phyloP scores from a whole-genome alignment of 345 rosid genomes.

The Hypericum androsaemum region DNA sequence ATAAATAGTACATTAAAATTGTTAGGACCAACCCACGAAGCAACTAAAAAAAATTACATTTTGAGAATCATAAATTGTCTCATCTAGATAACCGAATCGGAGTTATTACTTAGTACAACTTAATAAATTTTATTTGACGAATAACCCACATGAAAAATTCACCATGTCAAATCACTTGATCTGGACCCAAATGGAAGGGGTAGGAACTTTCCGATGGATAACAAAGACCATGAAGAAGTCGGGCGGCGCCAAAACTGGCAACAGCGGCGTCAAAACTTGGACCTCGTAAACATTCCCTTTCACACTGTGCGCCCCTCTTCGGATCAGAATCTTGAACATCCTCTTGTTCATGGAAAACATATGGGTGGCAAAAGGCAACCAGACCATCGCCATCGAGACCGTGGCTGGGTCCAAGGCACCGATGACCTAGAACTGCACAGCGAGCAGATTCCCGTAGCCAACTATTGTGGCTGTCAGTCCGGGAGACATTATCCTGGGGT shows the following conservation, averaged over 20 bases:
- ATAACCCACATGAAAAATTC: no score
- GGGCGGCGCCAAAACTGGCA: constrained; percentile 47
- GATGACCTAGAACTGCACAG: constrained; percentile 26
- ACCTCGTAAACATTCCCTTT: constrained; percentile 20
- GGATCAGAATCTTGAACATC: constrained; percentile 41
- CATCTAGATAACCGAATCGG: no score
- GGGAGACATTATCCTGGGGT: constrained; percentile 30
- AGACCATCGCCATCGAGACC: constrained; percentile 49
- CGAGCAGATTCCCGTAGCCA: constrained; percentile 19
- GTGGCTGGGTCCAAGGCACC: background rate
- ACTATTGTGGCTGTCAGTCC: background rate
- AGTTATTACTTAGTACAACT: no score
- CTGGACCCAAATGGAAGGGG: constrained; percentile 63
- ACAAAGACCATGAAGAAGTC: constrained; percentile 65
- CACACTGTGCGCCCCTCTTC: constrained; percentile 18
- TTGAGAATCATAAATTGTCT: no score
- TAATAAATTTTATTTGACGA: no score
- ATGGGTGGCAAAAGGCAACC: constrained; percentile 71
- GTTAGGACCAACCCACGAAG: no score
- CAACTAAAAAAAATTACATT: no score
- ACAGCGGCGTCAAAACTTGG: constrained; percentile 33
- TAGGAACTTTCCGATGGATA: constrained; percentile 55
- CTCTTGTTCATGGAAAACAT: constrained; percentile 74
- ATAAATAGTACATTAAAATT: no score
- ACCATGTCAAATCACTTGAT: constrained; percentile 2